Evolutionary conservation across 495 filamentous ascomycete genomes (phyloP).

Genomic region (Daldinia concentrica): DNA sequence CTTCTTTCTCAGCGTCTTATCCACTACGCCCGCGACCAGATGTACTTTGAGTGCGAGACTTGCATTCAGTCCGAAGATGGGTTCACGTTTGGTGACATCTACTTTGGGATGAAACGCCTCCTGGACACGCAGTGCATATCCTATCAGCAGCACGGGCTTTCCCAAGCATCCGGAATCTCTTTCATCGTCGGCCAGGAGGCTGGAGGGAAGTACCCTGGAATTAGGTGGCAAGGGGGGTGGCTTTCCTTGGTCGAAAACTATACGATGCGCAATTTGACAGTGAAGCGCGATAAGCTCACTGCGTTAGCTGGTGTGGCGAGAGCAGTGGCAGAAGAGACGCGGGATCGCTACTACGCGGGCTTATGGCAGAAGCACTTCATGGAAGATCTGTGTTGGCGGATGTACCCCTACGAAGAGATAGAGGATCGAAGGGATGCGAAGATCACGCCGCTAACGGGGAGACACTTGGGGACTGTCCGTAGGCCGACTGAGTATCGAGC

Average conservation of each 20-base stretch:
- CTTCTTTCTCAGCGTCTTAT: conserved; percentile 41
- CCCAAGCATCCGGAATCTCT: conserved; percentile 16
- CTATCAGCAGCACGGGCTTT: conserved; percentile 15
- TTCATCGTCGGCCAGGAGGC: conserved; percentile 26
- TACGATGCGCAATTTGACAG: conserved; percentile 23
- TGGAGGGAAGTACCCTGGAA: conserved; percentile 1
- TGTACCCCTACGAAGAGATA: conserved; percentile 20
- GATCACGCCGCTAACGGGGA: conserved; percentile 17
- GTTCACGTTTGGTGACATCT: conserved; percentile 27
- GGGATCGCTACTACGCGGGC: conserved; percentile 14
- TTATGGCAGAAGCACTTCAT: conserved; percentile 31
- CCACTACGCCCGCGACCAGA: conserved; percentile 37
- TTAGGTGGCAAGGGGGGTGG: conserved; percentile 22
- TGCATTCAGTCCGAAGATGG: conserved; percentile 27
- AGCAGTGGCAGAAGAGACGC: conserved; percentile 63
- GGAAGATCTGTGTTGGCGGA: conserved; percentile 31
- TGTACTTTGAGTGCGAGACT: conserved; percentile 46
- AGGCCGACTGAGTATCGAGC: conserved; percentile 13
- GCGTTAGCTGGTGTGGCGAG: conserved; percentile 29
- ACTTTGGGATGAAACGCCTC: conserved; percentile 29
- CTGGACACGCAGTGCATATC: conserved; percentile 21
- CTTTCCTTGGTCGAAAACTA: conserved; percentile 26
- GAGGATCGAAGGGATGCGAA: conserved; percentile 15
- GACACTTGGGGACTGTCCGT: conserved; percentile 4
- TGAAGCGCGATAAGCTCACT: conserved; percentile 23